Evolutionary conservation across 495 filamentous ascomycete species (phyloP).

Genomic region (Penicillium samsonianum): DNA sequence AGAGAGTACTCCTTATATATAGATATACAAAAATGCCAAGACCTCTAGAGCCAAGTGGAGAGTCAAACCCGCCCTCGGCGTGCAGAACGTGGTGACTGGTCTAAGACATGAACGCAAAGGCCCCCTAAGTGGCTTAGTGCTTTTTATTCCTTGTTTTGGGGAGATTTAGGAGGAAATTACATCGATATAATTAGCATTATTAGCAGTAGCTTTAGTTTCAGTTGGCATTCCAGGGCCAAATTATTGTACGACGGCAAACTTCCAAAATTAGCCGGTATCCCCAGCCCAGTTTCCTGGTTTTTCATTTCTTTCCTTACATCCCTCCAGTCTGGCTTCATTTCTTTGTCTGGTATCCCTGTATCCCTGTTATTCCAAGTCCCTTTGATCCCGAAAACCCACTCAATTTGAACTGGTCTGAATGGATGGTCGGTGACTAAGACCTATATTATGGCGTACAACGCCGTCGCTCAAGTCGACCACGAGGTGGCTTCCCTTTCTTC

Average conservation of each 20-base stretch:
- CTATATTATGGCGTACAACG: conserved; percentile 49
- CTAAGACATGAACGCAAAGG: conserved; percentile 3
- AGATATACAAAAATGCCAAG: conserved; percentile 4
- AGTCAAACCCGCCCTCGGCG: not conserved
- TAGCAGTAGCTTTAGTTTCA: not conserved
- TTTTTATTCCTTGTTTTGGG: conserved; percentile 2
- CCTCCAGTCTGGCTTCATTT: not conserved
- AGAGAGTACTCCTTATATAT: not conserved
- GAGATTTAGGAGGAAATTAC: not conserved
- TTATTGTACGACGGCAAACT: conserved; percentile 4
- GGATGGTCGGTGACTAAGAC: conserved; percentile 10
- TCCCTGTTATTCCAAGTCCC: conserved; percentile 6
- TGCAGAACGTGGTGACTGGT: conserved; percentile 1
- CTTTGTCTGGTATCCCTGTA: conserved; percentile 6
- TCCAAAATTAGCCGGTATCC: conserved; percentile 1
- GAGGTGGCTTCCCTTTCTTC: conserved; percentile 43
- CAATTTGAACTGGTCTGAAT: conserved; percentile 11
- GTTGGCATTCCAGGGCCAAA: conserved; percentile 6
- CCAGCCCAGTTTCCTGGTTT: not conserved
- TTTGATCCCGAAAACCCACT: not conserved
- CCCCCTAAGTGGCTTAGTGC: conserved; percentile 2
- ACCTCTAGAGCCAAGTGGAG: conserved; percentile 12
- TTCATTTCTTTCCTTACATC: conserved; percentile 2
- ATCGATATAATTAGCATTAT: conserved; percentile 1
- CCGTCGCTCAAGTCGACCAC: conserved; percentile 45